Conservation (phyloP, 345 rosid genomes). For the Passiflora organensis region DNA sequence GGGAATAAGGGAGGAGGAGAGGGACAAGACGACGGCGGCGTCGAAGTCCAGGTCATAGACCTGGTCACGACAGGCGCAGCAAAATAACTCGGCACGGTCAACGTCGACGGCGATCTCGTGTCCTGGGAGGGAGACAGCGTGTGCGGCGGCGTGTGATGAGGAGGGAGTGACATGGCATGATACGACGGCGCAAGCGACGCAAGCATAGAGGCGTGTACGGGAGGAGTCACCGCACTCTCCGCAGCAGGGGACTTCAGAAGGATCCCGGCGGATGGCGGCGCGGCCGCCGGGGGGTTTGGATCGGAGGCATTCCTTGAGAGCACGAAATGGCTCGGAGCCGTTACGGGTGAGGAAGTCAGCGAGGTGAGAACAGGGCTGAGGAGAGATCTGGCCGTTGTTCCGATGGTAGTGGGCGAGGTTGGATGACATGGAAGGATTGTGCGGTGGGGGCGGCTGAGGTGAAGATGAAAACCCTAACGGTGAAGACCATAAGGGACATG, state of each 20-base stretch:
- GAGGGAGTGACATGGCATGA: constrained; percentile 48
- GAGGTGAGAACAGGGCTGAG: constrained; percentile 50
- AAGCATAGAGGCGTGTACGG: constrained; percentile 47
- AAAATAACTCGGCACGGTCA: constrained; percentile 86
- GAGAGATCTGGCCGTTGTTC: constrained; percentile 15
- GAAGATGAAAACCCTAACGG: constrained; percentile 37
- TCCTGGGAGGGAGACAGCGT: constrained; percentile 47
- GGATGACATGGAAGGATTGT: constrained; percentile 38
- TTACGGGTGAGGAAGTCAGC: constrained; percentile 43
- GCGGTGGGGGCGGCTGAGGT: constrained; percentile 6
- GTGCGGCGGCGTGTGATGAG: constrained; percentile 56
- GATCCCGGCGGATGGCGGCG: constrained; percentile 44
- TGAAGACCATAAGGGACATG: constrained; percentile 36
- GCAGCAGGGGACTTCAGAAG: constrained; percentile 53
- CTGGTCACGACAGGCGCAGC: constrained; percentile 72
- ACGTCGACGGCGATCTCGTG: constrained; percentile 71
- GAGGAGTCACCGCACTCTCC: constrained; percentile 33
- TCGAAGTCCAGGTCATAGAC: constrained; percentile 88
- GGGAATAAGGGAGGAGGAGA: constrained; percentile 32
- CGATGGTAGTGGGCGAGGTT: constrained; percentile 26
- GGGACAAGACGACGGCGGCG: constrained; percentile 49
- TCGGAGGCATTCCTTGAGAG: constrained; percentile 53
- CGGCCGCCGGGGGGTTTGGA: constrained; percentile 52
- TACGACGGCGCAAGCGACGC: constrained; percentile 65
- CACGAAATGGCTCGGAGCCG: constrained; percentile 49